Evolutionary conservation across 805 yeast genomes (phyloP), one percentile per base, ranked within the genome.

Genomic region (Candida sithepensis): DNA sequence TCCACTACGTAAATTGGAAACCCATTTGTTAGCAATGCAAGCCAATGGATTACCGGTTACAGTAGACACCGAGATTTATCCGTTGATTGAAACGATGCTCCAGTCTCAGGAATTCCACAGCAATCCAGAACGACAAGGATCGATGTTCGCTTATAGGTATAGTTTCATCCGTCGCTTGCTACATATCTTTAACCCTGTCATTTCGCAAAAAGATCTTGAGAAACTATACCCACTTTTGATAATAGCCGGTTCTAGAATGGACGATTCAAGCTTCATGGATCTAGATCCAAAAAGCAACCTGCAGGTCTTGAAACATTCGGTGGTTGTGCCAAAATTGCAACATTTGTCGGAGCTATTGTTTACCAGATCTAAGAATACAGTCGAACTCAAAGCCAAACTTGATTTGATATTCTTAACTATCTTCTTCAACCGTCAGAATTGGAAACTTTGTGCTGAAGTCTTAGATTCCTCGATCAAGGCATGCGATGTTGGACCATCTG

Each of bases 81-180:
- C 53, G 13, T 57, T 49, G 24, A 46, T 60, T 21, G 56, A 56
- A 39, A 41, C 57, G 1, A 47, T 58, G 1, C 41, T 63, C 7
- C 66, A 63, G 42, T 66, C 70, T 5, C 40, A 54, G 4, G 68
- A 65, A 50, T 54, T 66, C 41, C 58, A 61, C 45, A 34, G 38
- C 12, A 46, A 46, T 14, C 22, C 50, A 6, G 22, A 14, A 1
- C 30, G 41, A 14, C 50, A 51, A 28, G 16, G 39, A 9, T 44
- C 50, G 10, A 56, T 52, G 14, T 64, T 60, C 46, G 48, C 51
- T 32, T 51, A 51, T 18, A 52, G 68, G 44, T 54, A 54, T 21
- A 45, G 42, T 3, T 51, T 52, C 21, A 49, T 63, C 2, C 45
- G 47, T 19, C 40, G 47, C 20, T 28, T 53, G 2, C 23, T 65